Evolutionary conservation across 139 green algal species (phyloP).

Genomic region (Chlamydomonas eustigma): DNA sequence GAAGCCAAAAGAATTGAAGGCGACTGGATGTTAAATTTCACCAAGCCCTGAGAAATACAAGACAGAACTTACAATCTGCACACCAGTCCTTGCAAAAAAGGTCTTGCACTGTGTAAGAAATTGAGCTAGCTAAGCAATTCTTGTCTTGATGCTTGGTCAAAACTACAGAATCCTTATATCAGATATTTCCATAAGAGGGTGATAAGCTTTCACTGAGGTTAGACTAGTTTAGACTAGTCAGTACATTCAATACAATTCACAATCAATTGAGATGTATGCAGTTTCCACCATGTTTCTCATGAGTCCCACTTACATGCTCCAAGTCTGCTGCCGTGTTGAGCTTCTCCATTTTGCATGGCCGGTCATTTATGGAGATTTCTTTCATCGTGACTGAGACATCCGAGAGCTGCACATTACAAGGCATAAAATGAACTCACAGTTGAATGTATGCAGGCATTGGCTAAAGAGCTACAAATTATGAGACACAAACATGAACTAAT

Average conservation of each 20-base stretch:
- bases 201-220: too few relatives aligned
- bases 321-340: neutral
- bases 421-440: neutral
- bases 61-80: too few relatives aligned
- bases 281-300: too few relatives aligned
- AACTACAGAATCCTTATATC: too few relatives aligned
- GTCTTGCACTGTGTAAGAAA: too few relatives aligned
- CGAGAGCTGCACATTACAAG: neutral
- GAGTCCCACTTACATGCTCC: neutral
- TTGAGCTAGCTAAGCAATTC: too few relatives aligned
- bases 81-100: too few relatives aligned
- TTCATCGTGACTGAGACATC: conserved; percentile 1
- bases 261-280: too few relatives aligned
- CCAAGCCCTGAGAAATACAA: conserved; percentile 16
- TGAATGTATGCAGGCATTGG: neutral
- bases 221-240: too few relatives aligned
- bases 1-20: conserved; percentile 19
- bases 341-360: conserved; percentile 10
- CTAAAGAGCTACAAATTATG: neutral
- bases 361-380: conserved; percentile 11
- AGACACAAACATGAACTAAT: neutral
- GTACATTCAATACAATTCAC: too few relatives aligned
- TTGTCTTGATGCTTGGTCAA: too few relatives aligned
- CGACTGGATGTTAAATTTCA: conserved; percentile 15
- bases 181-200: too few relatives aligned